These are phyloP conservation scores for Aphanocladium album DNA, from an alignment of 2,329 filamentous ascomycete genomes.

Conservation along the genomic window DNA sequence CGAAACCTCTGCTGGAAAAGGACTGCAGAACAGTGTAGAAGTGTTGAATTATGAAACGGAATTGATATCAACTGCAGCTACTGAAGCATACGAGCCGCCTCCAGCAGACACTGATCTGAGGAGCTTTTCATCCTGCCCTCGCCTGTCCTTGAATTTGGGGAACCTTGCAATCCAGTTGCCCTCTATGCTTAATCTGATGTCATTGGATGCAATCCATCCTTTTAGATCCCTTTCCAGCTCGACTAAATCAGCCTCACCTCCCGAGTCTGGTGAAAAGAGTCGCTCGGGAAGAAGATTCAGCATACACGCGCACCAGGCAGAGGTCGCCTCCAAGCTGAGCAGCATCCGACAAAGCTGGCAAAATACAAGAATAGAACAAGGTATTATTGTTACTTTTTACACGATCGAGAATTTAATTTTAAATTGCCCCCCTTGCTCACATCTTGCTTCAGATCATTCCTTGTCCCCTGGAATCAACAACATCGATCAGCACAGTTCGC, in stretches of 20 bases:
- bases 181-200: constrained; percentile 20
- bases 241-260: neutral
- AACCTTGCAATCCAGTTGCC: constrained; percentile 21
- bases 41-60: neutral
- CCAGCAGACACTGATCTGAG: neutral
- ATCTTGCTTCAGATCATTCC: neutral
- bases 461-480: neutral
- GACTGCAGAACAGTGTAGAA: no score
- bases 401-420: neutral
- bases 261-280: neutral
- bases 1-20: neutral
- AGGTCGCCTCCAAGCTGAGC: no score
- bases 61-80: no score
- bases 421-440: no score
- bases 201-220: neutral
- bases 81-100: neutral
- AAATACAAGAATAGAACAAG: neutral
- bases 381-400: neutral
- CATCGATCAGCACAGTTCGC: neutral
- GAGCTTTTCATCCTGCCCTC: constrained; percentile 19
- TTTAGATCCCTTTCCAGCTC: neutral
- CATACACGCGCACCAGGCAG: neutral
- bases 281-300: neutral
- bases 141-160: constrained; percentile 29
- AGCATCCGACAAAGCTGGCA: neutral